Evolutionary conservation across 2,329 filamentous ascomycete species (phyloP).

Genomic region (Phyllosticta capitalensis): DNA sequence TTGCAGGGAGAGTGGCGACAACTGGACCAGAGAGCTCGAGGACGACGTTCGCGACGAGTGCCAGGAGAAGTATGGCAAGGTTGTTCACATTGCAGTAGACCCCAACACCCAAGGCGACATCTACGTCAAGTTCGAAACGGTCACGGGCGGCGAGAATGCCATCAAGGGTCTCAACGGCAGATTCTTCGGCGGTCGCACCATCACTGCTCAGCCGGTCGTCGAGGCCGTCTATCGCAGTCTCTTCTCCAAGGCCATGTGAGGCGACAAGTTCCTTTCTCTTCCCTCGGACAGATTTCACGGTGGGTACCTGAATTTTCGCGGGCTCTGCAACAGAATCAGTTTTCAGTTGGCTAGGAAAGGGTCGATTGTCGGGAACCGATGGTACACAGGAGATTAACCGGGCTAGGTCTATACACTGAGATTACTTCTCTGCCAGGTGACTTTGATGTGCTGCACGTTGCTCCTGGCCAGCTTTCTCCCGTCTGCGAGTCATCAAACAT

Average conservation of each 20-base stretch:
- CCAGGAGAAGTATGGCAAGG: slow-evolving; percentile 89
- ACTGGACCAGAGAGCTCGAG: slow-evolving; percentile 89
- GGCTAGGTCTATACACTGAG: background rate
- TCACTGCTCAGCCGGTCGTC: slow-evolving; percentile 90
- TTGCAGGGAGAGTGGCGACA: slow-evolving; percentile 71
- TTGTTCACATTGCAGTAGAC: slow-evolving; percentile 94
- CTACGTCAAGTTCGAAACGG: slow-evolving; percentile 95
- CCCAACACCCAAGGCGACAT: slow-evolving; percentile 91
- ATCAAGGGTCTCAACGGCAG: slow-evolving; percentile 96
- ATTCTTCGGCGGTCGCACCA: slow-evolving; percentile 87
- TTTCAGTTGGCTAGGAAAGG: background rate
- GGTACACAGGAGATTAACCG: background rate
- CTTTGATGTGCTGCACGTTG: too few relatives aligned
- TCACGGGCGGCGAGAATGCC: slow-evolving; percentile 91
- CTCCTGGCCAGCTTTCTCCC: too few relatives aligned
- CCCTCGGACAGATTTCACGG: background rate
- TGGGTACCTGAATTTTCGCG: background rate
- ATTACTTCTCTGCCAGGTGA: background rate
- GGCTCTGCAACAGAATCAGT: background rate
- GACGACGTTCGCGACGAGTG: slow-evolving; percentile 89
- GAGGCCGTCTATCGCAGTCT: slow-evolving; percentile 96
- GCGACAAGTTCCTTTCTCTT: background rate
- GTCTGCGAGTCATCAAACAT: too few relatives aligned
- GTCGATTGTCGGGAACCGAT: background rate
- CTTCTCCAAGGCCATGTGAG: slow-evolving; percentile 30